Evolutionary conservation across 1,284 basidiomycete species (phyloP), one percentile per base, ranked within the genome.

Genomic region (Ustilago lituana): DNA sequence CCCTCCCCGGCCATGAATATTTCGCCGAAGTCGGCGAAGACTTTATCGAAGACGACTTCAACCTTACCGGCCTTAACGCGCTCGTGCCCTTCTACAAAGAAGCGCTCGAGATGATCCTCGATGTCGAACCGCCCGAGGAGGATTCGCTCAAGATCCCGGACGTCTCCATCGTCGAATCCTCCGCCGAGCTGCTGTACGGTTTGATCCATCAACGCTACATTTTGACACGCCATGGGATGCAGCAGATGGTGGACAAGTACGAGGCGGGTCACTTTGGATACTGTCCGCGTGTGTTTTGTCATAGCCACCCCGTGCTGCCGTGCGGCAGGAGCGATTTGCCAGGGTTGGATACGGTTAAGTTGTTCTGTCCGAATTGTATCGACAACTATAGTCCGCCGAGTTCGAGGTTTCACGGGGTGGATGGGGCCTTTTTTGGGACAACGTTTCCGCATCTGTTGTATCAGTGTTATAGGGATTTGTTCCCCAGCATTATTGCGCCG

Each of bases 11-110:
- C 5, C 96, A 99, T 84, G 96, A 99, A 84, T 99, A 97, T 85
- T 98, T 98, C 83, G 80, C 79, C 20, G 81, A 83, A 48, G 94
- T 98, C 19, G 89, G 91, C 52, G 94, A 98, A 81, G 95, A 98
- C 80, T 99, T 98, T 83, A 98, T 99, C 83, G 96, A 98, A 83
- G 96, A 99, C 84, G 96, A 99, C 83, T 99, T 99, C 85, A 99
- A 99, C 85, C 86, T 98, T 51, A 99, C 96, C 1, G 96, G 96
- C 2, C 84, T 99, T 71, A 94, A 94, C 82, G 87, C 89, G 17
- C 90, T 97, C 87, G 94, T 98, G 1, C 86, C 96, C 9, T 99
- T 98, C 82, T 99, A 96, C 93, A 94, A 97, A 84, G 96, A 98
- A 83, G 96, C 96, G 24, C 90, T 99, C 88, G 96, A 99, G 85